These are phyloP conservation scores for Fistulinella cinereoalba DNA, from an alignment of 1,284 basidiomycete genomes.

Conservation along the genomic window DNA sequence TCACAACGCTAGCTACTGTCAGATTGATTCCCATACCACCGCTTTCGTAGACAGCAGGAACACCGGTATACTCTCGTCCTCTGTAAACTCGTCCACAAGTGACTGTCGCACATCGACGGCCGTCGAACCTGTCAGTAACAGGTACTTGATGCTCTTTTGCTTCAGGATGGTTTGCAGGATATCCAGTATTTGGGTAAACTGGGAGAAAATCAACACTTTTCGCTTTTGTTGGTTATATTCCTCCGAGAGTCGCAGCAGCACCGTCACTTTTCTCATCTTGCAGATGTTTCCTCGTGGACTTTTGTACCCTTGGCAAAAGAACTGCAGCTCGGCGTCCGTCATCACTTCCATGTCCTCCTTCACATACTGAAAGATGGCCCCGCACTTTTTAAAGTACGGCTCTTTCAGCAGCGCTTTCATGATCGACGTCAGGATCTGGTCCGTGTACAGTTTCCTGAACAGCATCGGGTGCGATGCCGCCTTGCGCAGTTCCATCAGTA, in stretches of 20 bases:
- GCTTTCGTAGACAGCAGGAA: conserved; percentile 97
- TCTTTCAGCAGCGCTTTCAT: conserved; percentile 87
- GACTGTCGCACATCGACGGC: conserved; percentile 92
- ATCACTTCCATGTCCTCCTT: conserved; percentile 93
- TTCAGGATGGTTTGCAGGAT: conserved; percentile 89
- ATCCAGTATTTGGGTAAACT: conserved; percentile 95
- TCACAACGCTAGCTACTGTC: conserved; percentile 89
- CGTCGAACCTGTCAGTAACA: conserved; percentile 92
- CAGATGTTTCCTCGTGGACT: conserved; percentile 81
- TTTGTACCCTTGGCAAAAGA: conserved; percentile 78
- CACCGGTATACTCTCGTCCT: conserved; percentile 85
- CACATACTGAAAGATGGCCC: conserved; percentile 76
- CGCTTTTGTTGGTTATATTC: conserved; percentile 71
- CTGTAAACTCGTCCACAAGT: conserved; percentile 96
- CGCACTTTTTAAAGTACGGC: conserved; percentile 80
- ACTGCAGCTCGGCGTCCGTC: conserved; percentile 91
- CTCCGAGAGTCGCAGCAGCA: conserved; percentile 70
- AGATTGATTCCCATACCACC: conserved; percentile 88
- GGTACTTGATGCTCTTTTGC: conserved; percentile 72
- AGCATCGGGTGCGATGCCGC: conserved; percentile 96
- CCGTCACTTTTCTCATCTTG: conserved; percentile 79
- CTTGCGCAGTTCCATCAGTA: conserved; percentile 95
- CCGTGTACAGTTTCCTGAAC: conserved; percentile 83
- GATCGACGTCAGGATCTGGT: conserved; percentile 71
- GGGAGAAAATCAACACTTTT: conserved; percentile 91